Percentiles rank a stretch among this genome's conserved stretches.
Conservation (phyloP, 129 eudicot genomes). For the Cynara cardunculus region DNA sequence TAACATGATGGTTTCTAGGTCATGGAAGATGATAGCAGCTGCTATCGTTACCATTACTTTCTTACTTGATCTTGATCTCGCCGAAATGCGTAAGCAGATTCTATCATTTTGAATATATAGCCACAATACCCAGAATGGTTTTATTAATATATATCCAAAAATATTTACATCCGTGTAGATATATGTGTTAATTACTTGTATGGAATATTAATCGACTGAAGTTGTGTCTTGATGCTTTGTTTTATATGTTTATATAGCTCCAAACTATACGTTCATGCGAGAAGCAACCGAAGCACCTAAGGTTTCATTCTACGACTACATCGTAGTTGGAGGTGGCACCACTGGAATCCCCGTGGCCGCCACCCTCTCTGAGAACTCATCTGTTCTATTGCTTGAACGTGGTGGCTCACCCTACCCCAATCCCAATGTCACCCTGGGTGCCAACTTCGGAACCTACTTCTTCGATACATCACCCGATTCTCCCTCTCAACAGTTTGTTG, state of each 20-base stretch:
- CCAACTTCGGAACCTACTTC: constrained; percentile 8
- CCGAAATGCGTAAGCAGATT: constrained; percentile 2
- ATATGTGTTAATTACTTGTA: neutral
- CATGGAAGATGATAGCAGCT: constrained; percentile 3
- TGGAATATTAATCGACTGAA: too few species aligned
- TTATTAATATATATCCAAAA: too few species aligned
- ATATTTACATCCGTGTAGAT: too few species aligned
- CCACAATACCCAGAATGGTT: neutral
- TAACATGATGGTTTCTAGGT: neutral
- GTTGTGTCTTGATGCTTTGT: neutral
- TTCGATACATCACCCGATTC: constrained; percentile 14
- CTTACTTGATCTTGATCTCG: constrained; percentile 16
- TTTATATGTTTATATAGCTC: constrained; percentile 12
- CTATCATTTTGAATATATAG: neutral
- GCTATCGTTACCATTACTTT: neutral
- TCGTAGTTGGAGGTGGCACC: constrained; percentile 46
- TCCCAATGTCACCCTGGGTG: constrained; percentile 5
- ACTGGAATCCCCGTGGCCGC: constrained; percentile 37
- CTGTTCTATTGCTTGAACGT: constrained; percentile 38
- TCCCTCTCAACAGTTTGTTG: constrained; percentile 27
- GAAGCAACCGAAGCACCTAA: constrained; percentile 58
- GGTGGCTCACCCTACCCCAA: constrained; percentile 33
- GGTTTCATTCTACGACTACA: constrained; percentile 48
- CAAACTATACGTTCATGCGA: constrained; percentile 51
- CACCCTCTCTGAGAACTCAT: constrained; percentile 33